These are phyloP conservation scores for Globisporangium iwayamae DNA, from an alignment of 352 stramenopile genomes.

Conservation along the genomic window DNA sequence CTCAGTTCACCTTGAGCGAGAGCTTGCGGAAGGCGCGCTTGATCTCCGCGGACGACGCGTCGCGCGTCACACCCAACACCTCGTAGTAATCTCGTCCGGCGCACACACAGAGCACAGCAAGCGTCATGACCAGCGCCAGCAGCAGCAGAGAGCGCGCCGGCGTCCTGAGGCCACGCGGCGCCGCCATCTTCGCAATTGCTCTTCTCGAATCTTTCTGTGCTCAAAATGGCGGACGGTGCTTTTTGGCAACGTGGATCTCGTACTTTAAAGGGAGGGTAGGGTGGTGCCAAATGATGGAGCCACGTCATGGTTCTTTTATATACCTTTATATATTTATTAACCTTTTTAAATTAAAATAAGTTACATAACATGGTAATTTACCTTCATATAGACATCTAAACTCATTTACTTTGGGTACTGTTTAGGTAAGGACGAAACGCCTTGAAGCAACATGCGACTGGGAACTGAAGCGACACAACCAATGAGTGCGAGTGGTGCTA, in stretches of 20 bases:
- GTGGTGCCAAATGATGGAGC: background rate
- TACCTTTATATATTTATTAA: background rate
- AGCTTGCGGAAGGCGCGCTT: conserved; percentile 87
- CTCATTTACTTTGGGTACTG: no score
- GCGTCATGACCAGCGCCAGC: conserved; percentile 28
- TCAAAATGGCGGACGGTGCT: background rate
- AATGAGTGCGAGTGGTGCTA: no score
- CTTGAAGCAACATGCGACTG: no score
- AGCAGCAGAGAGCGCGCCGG: conserved; percentile 22
- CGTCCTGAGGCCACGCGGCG: conserved; percentile 12
- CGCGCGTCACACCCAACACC: conserved; percentile 55
- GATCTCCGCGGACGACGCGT: conserved; percentile 67
- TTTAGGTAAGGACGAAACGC: no score
- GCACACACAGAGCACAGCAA: conserved; percentile 20
- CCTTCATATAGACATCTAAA: background rate
- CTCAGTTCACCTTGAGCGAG: conserved; percentile 66
- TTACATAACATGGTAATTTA: no score
- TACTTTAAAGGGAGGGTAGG: background rate
- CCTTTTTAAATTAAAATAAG: no score
- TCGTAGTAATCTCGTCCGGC: conserved; percentile 71
- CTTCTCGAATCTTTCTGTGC: conserved; percentile 13
- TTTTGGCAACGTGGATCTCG: background rate
- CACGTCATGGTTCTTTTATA: background rate
- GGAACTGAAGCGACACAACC: no score
- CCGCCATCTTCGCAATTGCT: background rate